A percentile compares a stretch with the other conserved stretches of the same genome.
Conservation (phyloP, 2,329 filamentous ascomycete genomes). For the Cladophialophora yegresii region DNA sequence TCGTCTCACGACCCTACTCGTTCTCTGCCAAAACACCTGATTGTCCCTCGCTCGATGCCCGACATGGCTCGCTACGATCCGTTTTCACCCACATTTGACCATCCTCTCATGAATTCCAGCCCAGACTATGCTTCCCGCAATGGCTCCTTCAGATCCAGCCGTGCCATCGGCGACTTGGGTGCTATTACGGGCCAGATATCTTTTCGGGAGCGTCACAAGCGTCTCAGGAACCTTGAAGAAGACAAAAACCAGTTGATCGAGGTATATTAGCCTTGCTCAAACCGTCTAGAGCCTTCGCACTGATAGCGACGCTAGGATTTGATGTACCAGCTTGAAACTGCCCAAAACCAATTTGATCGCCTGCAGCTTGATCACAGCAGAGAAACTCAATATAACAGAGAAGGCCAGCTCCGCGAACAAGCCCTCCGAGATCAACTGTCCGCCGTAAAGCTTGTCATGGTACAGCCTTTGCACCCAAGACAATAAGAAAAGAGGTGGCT, state of each 20-base stretch:
- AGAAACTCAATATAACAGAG: conserved; percentile 52
- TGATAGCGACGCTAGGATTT: conserved; percentile 45
- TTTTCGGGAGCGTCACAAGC: conserved; percentile 47
- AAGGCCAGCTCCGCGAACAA: conserved; percentile 51
- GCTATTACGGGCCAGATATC: conserved; percentile 18
- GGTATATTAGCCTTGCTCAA: conserved; percentile 39
- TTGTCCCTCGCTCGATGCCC: conserved; percentile 30
- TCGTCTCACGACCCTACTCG: conserved; percentile 3
- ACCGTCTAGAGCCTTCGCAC: conserved; percentile 2
- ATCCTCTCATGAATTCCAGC: conserved; percentile 36
- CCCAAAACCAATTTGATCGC: conserved; percentile 41
- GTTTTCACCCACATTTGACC: conserved; percentile 35
- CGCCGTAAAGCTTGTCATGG: conserved; percentile 50
- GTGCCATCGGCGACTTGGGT: conserved; percentile 30
- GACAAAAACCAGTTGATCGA: conserved; percentile 53
- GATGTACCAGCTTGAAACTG: conserved; percentile 49
- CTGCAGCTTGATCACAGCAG: conserved; percentile 49
- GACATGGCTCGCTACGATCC: conserved; percentile 37
- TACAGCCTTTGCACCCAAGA: conserved; percentile 34
- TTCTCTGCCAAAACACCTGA: neutral
- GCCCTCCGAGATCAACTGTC: conserved; percentile 52
- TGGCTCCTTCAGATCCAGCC: conserved; percentile 29
- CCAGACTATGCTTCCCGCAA: conserved; percentile 34
- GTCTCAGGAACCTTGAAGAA: conserved; percentile 48
- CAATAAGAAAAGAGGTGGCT: conserved; percentile 7